Evolutionary conservation across 1,284 basidiomycete species (phyloP).

Genomic region (Fomitopsis pinicola): DNA sequence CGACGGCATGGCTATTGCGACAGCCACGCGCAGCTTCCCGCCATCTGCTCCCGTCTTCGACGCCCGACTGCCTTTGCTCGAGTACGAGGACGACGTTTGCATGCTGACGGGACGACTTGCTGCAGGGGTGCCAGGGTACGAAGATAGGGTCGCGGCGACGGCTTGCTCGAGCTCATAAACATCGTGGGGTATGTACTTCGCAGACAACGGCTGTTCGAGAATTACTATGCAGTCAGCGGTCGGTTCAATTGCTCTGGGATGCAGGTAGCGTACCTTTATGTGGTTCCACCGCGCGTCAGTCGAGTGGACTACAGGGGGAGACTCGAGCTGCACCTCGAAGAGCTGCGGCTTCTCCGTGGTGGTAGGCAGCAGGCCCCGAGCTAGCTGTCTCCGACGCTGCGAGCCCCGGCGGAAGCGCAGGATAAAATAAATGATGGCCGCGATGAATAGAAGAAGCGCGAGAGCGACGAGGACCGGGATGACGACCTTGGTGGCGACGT

Average conservation of each 20-base stretch:
- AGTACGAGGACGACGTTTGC: background rate
- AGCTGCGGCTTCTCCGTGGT: conserved; percentile 3
- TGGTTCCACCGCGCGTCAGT: background rate
- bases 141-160: background rate
- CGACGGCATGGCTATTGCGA: conserved; percentile 9
- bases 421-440: background rate
- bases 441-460: background rate
- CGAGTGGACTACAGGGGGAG: background rate
- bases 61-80: background rate
- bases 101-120: background rate
- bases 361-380: background rate
- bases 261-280: background rate
- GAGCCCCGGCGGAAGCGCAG: background rate
- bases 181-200: background rate
- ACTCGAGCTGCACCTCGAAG: conserved; percentile 3
- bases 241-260: background rate
- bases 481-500: background rate
- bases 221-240: background rate
- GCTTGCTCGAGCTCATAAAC: background rate
- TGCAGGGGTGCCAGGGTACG: background rate
- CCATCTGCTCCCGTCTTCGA: background rate
- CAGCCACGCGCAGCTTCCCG: conserved; percentile 3
- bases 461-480: conserved; percentile 1
- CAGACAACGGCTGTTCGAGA: conserved; percentile 3
- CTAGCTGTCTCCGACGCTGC: background rate